Conservation (phyloP, 2,329 filamentous ascomycete species). For the Diaporthe ilicicola region DNA sequence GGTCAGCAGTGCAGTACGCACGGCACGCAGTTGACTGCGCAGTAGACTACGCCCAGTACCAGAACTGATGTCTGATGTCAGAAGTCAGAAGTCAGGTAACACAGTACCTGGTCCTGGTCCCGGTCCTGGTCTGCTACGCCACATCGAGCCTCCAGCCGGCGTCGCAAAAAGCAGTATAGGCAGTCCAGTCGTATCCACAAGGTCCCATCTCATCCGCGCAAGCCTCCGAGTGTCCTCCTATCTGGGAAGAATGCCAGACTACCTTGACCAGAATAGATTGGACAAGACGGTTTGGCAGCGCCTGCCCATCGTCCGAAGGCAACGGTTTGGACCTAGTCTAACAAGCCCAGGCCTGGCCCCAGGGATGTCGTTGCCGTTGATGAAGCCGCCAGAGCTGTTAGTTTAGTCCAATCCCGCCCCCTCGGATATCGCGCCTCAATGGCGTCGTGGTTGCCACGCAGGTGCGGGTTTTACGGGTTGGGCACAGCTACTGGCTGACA, state of each 20-base stretch:
- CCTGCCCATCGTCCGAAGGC: conserved; percentile 7
- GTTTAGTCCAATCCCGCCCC: conserved; percentile 2
- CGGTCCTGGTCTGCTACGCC: neutral
- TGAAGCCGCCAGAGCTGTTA: conserved; percentile 16
- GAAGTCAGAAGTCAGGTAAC: neutral
- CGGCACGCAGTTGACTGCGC: too few species aligned
- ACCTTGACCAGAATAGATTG: neutral
- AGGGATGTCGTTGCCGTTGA: conserved; percentile 1
- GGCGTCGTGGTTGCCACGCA: neutral
- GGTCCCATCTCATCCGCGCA: neutral
- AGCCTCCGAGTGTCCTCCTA: neutral
- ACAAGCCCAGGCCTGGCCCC: conserved; percentile 1
- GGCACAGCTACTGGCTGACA: neutral
- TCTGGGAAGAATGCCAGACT: conserved; percentile 3
- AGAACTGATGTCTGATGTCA: neutral
- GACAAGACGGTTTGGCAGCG: conserved; percentile 15
- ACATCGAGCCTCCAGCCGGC: conserved; percentile 3
- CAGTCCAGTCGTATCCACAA: neutral
- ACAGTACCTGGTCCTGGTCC: neutral
- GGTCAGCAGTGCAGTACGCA: too few species aligned
- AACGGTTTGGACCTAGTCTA: neutral
- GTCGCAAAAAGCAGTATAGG: neutral
- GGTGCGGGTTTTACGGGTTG: neutral
- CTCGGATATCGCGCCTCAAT: conserved; percentile 13
- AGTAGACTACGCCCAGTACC: neutral